Evolutionary conservation across 768 basidiomycete species (phyloP), one percentile per base, ranked within the genome.

Genomic region (Pseudohyphozyma bogoriensis): DNA sequence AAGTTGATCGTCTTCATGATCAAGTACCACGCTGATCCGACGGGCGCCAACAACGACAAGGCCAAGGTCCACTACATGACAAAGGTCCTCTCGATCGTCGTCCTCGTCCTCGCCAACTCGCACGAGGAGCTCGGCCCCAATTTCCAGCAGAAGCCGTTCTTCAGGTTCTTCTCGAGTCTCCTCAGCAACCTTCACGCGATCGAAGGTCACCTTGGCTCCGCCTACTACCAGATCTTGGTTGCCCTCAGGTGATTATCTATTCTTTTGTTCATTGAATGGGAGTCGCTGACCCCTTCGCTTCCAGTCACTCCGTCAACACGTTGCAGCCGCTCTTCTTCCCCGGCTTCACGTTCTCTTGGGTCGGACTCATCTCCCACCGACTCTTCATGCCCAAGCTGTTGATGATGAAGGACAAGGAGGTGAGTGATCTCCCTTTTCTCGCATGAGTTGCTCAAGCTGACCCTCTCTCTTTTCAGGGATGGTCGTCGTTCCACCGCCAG

Each of bases 71-170:
- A 93, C 73, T 97, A 96, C 76, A 78, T 95, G 69, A 90, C 89
- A 55, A 97, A 96, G 77, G 96, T 97, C 60, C 76, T 99, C 59
- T 93, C 93, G 16, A 97, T 97, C 74, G 87, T 95, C 73, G 89
- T 97, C 32, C 83, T 97, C 60, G 91, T 96, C 13, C 77, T 99
- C 58, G 90, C 95, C 63, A 89, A 90, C 69, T 80, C 85, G 74
- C 93, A 99, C 70, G 91, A 96, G 75, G 90, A 96, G 71, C 86
- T 90, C 73, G 90, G 89, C 4, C 77, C 82, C 0, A 79, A 82
- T 56, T 99, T 99, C 80, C 86, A 92, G 69, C 90, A 93, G 74
- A 90, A 96, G 73, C 93, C 95, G 0, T 97, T 96, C 79, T 93
- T 92, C 78, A 83, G 95, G 55, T 93, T 99, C 77, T 97, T 97